Evolutionary conservation across 106 monocot species (phyloP).

Genomic region (Ottelia alismoides): DNA sequence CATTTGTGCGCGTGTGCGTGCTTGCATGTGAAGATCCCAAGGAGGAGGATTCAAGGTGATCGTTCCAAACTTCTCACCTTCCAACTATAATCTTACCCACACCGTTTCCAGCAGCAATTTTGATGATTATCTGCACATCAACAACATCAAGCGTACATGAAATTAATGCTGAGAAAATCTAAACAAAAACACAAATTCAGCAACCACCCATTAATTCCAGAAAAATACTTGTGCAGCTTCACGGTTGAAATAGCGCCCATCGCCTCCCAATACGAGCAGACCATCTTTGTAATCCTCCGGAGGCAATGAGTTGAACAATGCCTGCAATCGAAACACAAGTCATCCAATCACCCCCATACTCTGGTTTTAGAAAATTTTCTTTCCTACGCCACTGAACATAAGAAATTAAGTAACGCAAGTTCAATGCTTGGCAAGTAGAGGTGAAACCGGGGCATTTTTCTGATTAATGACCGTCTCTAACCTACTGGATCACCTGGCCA

Average conservation of each 20-base stretch:
- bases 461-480: too few relatives aligned
- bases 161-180: neutral
- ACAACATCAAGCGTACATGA: neutral
- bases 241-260: slow-evolving; percentile 92
- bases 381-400: too few relatives aligned
- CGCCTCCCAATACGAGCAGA: slow-evolving; percentile 79
- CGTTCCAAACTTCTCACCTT: slow-evolving; percentile 45
- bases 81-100: slow-evolving; percentile 91
- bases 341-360: too few relatives aligned
- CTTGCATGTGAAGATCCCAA: too few relatives aligned
- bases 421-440: too few relatives aligned
- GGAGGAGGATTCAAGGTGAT: too few relatives aligned
- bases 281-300: slow-evolving; percentile 72
- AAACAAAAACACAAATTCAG: neutral
- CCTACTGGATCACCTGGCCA: too few relatives aligned
- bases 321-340: too few relatives aligned
- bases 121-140: slow-evolving; percentile 73
- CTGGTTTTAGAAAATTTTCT: too few relatives aligned
- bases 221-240: slow-evolving; percentile 82
- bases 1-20: too few relatives aligned
- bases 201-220: neutral
- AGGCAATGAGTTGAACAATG: slow-evolving; percentile 79
- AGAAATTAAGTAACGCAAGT: too few relatives aligned
- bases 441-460: too few relatives aligned
- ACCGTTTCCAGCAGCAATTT: slow-evolving; percentile 96